Evolutionary conservation across 1,284 basidiomycete genomes (phyloP).

Genomic region (Xerocomus nothofagi): DNA sequence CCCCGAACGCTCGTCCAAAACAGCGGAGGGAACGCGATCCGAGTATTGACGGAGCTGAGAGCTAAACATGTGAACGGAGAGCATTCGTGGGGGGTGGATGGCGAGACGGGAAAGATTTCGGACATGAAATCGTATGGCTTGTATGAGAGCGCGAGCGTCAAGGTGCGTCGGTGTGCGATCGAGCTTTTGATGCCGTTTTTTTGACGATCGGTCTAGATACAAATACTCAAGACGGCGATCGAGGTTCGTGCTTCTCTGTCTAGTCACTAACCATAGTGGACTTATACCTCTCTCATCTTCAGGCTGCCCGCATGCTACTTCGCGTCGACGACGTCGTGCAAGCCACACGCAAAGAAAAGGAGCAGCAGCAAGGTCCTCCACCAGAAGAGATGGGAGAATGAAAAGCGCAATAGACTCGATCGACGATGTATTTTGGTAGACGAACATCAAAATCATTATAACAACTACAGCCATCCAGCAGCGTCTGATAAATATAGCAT

Average conservation of each 20-base stretch:
- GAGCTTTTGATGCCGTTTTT: background rate
- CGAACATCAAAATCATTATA: conserved; percentile 6
- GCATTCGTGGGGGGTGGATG: conserved; percentile 90
- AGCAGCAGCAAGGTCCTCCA: conserved; percentile 48
- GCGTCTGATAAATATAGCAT: conserved; percentile 10
- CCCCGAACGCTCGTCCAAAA: conserved; percentile 96
- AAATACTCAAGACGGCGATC: conserved; percentile 96
- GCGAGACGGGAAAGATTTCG: conserved; percentile 91
- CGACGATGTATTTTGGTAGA: conserved; percentile 1
- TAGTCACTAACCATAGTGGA: background rate
- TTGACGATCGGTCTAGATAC: conserved; percentile 54
- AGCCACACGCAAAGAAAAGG: conserved; percentile 67
- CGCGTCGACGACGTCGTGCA: conserved; percentile 96
- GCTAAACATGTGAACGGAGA: conserved; percentile 95
- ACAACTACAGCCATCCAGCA: conserved; percentile 10
- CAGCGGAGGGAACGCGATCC: conserved; percentile 92
- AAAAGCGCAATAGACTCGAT: background rate
- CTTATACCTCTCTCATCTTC: conserved; percentile 1
- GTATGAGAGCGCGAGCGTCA: conserved; percentile 95
- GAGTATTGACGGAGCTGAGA: conserved; percentile 88
- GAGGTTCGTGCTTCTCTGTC: conserved; percentile 54
- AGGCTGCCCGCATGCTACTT: conserved; percentile 88
- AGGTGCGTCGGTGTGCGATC: conserved; percentile 45
- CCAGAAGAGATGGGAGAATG: conserved; percentile 54
- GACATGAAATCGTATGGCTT: conserved; percentile 96